phyloP scores from a whole-genome alignment of 2,329 filamentous ascomycete genomes.

The Colletotrichum tropicale region DNA sequence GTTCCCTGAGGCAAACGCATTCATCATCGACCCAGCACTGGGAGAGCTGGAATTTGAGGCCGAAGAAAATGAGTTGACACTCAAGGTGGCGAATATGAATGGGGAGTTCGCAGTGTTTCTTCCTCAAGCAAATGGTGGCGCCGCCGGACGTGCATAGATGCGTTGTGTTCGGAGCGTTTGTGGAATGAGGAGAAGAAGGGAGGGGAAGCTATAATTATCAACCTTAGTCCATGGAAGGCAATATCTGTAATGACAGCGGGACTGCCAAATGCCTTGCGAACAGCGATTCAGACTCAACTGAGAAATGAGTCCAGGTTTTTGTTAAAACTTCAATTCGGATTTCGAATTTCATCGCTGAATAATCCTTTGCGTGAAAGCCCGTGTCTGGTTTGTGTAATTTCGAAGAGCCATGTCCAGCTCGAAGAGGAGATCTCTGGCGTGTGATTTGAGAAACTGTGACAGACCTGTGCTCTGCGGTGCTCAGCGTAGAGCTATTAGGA shows the following conservation, averaged over 20 bases:
- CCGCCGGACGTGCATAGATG: not conserved
- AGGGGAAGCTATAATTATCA: not conserved
- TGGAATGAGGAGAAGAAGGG: not conserved
- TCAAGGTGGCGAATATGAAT: constrained; percentile 33
- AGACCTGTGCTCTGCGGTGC: no score
- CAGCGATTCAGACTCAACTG: not conserved
- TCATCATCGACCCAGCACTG: constrained; percentile 37
- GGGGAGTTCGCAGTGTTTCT: constrained; percentile 39
- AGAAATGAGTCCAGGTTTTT: no score
- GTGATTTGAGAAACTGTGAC: no score
- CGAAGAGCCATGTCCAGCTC: rapidly evolving
- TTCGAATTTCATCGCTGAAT: no score
- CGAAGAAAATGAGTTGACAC: constrained; percentile 42
- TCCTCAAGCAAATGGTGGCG: constrained; percentile 22
- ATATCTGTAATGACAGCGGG: not conserved
- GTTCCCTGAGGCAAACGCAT: constrained; percentile 36
- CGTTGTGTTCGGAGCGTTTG: not conserved
- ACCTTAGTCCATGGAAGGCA: not conserved
- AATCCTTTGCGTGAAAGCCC: no score
- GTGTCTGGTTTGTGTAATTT: no score
- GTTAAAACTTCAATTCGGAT: no score
- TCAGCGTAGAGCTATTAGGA: no score
- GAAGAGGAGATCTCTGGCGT: no score
- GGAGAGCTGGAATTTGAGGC: constrained; percentile 46
- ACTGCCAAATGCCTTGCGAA: not conserved